Evolutionary conservation across 495 filamentous ascomycete species (phyloP), one percentile per base, ranked within the genome.

Genomic region (Penicillium chermesinum): DNA sequence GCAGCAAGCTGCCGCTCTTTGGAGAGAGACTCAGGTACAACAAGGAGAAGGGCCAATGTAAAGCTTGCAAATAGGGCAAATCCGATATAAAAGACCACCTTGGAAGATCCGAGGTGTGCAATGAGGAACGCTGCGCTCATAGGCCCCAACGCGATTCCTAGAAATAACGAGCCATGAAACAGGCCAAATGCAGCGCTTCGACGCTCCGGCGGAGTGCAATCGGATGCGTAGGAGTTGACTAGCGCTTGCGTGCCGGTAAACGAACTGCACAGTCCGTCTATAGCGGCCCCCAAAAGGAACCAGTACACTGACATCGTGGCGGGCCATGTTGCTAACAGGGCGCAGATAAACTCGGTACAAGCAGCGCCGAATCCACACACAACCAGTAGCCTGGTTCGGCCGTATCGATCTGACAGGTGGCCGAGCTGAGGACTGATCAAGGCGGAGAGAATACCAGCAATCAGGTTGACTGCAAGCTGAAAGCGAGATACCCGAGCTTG

Each of bases 101-200:
- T 54, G 10, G 89, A 66, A 2, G 76, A 72, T 1, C 82, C 84
- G 0, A 86, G 89, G 54, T 64, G 66, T 55, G 85, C 75, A 38
- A 96, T 81, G 27, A 97, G 56, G 49, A 84, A 80, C 7, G 86
- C 93, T 2, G 87, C 86, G 7, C 93, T 51, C 12, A 89, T 71
- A 1, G 93, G 93, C 0, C 93, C 93, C 10, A 86, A 50, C 3
- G 93, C 91, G 38, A 96, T 82, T 19, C 93, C 93, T 7, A 79
- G 75, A 58, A 95, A 98, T 13, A 98, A 72, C 55, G 83, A 84
- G 12, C 88, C 89, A 56, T 96, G 89, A 50, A 95, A 85, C 53
- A 87, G 88, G 2, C 87, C 90, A 63, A 98, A 95, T 17, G 83
- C 81, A n/a, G 93, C 85, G 38, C 84, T 88, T 15, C 93, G 80